phyloP scores from a whole-genome alignment of 2,329 filamentous ascomycete genomes.

The Claviceps citrina region DNA sequence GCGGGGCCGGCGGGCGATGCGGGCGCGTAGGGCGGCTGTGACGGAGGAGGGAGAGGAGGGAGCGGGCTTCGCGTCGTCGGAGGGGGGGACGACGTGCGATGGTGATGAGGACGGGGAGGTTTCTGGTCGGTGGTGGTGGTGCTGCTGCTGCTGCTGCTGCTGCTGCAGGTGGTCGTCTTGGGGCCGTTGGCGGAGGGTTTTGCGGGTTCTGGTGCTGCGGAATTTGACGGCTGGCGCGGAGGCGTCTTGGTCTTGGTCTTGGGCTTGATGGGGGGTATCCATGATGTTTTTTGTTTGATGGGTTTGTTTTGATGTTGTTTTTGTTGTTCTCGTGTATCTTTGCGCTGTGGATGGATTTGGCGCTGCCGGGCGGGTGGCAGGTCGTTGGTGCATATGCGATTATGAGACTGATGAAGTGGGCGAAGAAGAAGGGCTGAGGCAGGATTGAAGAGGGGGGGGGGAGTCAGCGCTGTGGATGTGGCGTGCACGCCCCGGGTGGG shows the following conservation, averaged over 20 bases:
- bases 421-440: too few species aligned
- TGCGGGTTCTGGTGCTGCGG: slow-evolving; percentile 43
- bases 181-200: slow-evolving; percentile 39
- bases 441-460: too few species aligned
- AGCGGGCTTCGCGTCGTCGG: slow-evolving; percentile 17
- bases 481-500: too few species aligned
- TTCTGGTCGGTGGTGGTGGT: neutral
- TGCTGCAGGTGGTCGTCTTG: slow-evolving; percentile 10
- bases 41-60: slow-evolving; percentile 22
- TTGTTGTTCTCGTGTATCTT: too few species aligned
- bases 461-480: too few species aligned
- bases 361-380: too few species aligned
- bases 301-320: neutral
- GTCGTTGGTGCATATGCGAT: too few species aligned
- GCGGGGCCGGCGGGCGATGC: slow-evolving; percentile 34
- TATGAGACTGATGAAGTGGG: too few species aligned
- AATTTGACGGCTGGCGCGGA: slow-evolving; percentile 29
- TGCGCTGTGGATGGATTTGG: too few species aligned
- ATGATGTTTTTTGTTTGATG: slow-evolving; percentile 5
- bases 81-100: neutral
- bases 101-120: neutral
- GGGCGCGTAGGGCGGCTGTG: slow-evolving; percentile 35
- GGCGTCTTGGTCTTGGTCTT: slow-evolving; percentile 13
- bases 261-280: slow-evolving; percentile 8
- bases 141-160: neutral